Conservation (phyloP, 106 monocot species). For the Dendrobium chrysotoxum region DNA sequence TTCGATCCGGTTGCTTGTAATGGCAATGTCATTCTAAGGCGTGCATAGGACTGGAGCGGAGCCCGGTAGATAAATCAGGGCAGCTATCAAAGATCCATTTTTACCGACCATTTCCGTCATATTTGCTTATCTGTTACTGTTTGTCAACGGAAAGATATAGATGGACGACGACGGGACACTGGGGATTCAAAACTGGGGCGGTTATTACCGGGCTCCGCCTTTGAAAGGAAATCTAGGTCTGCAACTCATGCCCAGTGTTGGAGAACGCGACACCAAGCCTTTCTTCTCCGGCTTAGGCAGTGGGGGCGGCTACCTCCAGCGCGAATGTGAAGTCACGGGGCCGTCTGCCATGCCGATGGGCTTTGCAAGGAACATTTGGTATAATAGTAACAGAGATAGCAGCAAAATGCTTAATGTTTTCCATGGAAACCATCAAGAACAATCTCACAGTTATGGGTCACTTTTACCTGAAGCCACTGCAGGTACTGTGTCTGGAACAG, state of each 20-base stretch:
- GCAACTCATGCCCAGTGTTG: constrained; percentile 61
- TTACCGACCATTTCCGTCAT: not conserved
- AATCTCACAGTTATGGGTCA: constrained; percentile 5
- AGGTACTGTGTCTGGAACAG: constrained; percentile 12
- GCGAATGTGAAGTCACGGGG: constrained; percentile 17
- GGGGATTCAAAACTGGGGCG: constrained; percentile 49
- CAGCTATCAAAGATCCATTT: not conserved
- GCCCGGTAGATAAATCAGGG: not conserved
- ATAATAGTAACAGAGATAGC: constrained; percentile 25
- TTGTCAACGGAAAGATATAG: not conserved
- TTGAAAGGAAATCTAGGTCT: constrained; percentile 52
- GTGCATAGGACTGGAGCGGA: constrained; percentile 1
- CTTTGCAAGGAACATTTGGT: constrained; percentile 35
- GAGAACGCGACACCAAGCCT: constrained; percentile 53
- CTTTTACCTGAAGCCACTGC: constrained; percentile 3
- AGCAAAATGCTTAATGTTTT: constrained; percentile 33
- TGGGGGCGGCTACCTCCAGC: constrained; percentile 19
- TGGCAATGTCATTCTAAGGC: not conserved
- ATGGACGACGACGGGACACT: constrained; percentile 76
- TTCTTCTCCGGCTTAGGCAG: constrained; percentile 21
- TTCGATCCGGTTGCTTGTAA: not conserved
- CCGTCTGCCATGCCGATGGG: constrained; percentile 27
- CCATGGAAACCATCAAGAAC: constrained; percentile 19
- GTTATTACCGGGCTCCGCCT: constrained; percentile 40
- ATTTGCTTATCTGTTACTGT: not conserved